Base-by-base conservation (phyloP, 1,139 yeast species). In the Zygosaccharomyces pseudobailii region DNA sequence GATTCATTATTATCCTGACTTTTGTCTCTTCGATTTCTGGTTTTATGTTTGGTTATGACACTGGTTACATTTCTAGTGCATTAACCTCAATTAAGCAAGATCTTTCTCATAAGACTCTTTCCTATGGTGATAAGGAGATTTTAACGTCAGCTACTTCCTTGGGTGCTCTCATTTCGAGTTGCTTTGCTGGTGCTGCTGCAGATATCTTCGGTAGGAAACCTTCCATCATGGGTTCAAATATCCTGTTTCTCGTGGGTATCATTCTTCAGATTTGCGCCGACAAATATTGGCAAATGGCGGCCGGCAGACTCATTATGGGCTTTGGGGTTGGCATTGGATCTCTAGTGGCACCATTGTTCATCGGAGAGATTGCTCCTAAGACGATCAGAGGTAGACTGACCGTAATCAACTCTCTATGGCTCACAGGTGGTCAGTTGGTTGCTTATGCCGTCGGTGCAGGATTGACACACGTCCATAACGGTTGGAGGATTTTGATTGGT, bases 381-480 rank as follows among this genome's bases (percentile, higher is more conserved):
- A 79, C 82, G 65, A 88, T 86, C 65, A 78, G 98, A 65, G 98
- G 98, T 45, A 76, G 97, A 55, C 74, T 85, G 53, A 86, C 87
- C 40, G 74, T 79, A 3, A 70, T 78, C 42, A 71, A 70, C 55
- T 72, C 73, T 13, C 51, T 72, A 34, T 71, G 72, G 62, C 57
- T 70, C 46, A 89, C 97, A 8, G 92, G 95, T 48, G 97, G 97
- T 56, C 97, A 89, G 69, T 75, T 89, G 52, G 76, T 89, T 43
- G 96, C 97, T 7, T 90, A 90, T 62, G 94, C 87, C 45, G 83
- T 89, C 61, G 96, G 96, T 68, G 95, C 96, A 62, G 97, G 95
- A 27, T 75, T 92, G 41, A 76, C 80, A 37, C 71, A 75, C 41
- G 84, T 88, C 28, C 57, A 75, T 52, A 83, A 87, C 60, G 97